These are phyloP conservation scores for Thielaviopsis musarum DNA, from an alignment of 2,329 filamentous ascomycete species.

Conservation along the genomic window DNA sequence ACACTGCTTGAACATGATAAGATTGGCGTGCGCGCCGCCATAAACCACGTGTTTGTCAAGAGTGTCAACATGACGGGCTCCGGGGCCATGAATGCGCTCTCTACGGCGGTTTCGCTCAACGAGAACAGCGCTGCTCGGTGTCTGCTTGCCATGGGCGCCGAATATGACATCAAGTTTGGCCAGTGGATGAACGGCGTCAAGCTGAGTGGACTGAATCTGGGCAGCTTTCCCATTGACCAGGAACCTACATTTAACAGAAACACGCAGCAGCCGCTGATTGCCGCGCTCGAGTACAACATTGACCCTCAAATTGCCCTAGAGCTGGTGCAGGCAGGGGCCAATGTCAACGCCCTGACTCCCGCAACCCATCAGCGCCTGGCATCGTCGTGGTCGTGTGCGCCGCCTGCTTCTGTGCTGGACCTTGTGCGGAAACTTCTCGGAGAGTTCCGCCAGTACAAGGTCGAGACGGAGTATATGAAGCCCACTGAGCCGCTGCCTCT, in stretches of 20 bases:
- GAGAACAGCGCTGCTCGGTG: slow-evolving; percentile 37
- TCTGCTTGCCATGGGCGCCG: slow-evolving; percentile 47
- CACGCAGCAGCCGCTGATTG: slow-evolving; percentile 48
- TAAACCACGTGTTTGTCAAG: slow-evolving; percentile 44
- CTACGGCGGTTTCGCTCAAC: slow-evolving; percentile 37
- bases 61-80: slow-evolving; percentile 19
- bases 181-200: slow-evolving; percentile 43
- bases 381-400: neutral
- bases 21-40: slow-evolving; percentile 41
- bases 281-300: slow-evolving; percentile 35
- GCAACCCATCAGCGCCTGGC: slow-evolving; percentile 18
- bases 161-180: slow-evolving; percentile 42
- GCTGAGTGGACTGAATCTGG: slow-evolving; percentile 15
- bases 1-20: slow-evolving; percentile 38
- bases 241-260: slow-evolving; percentile 26
- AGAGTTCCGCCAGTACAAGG: slow-evolving; percentile 29
- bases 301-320: slow-evolving; percentile 31
- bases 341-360: slow-evolving; percentile 42
- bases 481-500: neutral
- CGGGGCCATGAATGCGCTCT: slow-evolving; percentile 31
- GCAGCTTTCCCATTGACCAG: slow-evolving; percentile 19
- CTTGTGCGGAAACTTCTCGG: slow-evolving; percentile 35
- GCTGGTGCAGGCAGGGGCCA: slow-evolving; percentile 46
- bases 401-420: slow-evolving; percentile 37
- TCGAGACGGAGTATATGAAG: slow-evolving; percentile 14